A percentile compares a stretch with the other conserved stretches of the same genome.
Conservation (phyloP, 495 filamentous ascomycete genomes). For the Penicillium flavigenum region DNA sequence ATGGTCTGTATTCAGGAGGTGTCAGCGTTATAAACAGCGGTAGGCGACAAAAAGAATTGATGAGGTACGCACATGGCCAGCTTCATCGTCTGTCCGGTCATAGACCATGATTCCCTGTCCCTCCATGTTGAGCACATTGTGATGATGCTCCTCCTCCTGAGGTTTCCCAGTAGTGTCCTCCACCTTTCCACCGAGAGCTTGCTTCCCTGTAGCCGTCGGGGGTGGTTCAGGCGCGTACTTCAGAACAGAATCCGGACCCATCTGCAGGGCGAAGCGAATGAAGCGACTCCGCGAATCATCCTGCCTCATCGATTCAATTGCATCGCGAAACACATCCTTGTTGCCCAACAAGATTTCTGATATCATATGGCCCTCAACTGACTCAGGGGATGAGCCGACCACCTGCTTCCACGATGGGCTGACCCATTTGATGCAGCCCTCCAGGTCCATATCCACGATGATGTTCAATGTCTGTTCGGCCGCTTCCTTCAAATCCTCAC, state of each 20-base stretch:
- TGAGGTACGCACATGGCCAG: conserved; percentile 75
- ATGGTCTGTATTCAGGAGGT: conserved; percentile 65
- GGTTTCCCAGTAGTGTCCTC: conserved; percentile 38
- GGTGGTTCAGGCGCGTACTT: conserved; percentile 56
- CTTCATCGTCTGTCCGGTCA: conserved; percentile 76
- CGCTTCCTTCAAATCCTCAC: conserved; percentile 89
- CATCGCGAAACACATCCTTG: conserved; percentile 73
- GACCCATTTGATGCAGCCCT: conserved; percentile 88
- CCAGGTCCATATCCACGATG: conserved; percentile 87
- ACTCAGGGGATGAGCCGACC: conserved; percentile 71
- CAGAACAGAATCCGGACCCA: conserved; percentile 68
- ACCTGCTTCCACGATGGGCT: conserved; percentile 97
- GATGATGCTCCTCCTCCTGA: conserved; percentile 43
- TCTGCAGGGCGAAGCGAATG: conserved; percentile 75
- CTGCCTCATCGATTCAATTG: conserved; percentile 82
- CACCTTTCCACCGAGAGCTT: conserved; percentile 13
- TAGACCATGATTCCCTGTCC: conserved; percentile 98
- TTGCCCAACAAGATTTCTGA: conserved; percentile 78
- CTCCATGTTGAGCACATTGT: conserved; percentile 73
- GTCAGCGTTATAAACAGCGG: conserved; percentile 22
- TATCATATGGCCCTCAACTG: conserved; percentile 74
- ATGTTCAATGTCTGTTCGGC: conserved; percentile 96
- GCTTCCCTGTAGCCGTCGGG: conserved; percentile 18
- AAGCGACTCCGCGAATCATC: conserved; percentile 93
- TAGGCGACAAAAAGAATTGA: not conserved